Evolutionary conservation across 2,329 filamentous ascomycete species (phyloP), one percentile per base, ranked within the genome.

Genomic region (Stachybotrys chlorohalonatus): DNA sequence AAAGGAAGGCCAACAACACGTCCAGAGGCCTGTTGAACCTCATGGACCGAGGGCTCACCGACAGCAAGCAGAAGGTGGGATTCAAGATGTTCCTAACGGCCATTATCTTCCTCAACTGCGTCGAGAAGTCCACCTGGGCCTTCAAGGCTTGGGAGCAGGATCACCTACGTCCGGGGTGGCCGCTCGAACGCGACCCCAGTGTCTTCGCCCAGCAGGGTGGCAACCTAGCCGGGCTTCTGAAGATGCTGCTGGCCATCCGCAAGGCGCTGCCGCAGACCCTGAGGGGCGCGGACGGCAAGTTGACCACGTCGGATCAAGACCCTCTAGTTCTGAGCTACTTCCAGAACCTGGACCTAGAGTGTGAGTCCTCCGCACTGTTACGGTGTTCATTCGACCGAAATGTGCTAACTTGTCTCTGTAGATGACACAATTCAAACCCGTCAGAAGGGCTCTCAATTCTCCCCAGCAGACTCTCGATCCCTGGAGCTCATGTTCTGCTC

Each of bases 81-180:
- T 84, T 84, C 62, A 77, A 77, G 59, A 80, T 84, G 68, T 86
- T 83, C 61, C 75, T 86, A 24, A 78, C 82, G 3, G 77, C 81
- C 3, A 67, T 86, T 54, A 79, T 86, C 53, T 79, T 86, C 57
- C 75, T 86, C 51, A 85, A 84, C 62, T 85, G 82, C 59, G 74
- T 86, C 13, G 84, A 87, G 64, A 86, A 86, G 69, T 83, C 82
- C 0, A 86, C 83, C 0, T 87, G 83, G 84, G 79, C 81, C 1
- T 86, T 86, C 70, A 84, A 85, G 58, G 82, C 81, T 2, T 87
- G 83, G 82, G 82, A 85, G 60, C 80, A 85, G 63, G 77, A 82
- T 54, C 78, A 80, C 52, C 75, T 85, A 31, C 75, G 79, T 2
- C 75, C 76, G 1, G 75, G 77, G 48, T 86, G 83, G 83, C 84